Conservation (phyloP, 345 rosid genomes). For the Eucalyptus victrix region DNA sequence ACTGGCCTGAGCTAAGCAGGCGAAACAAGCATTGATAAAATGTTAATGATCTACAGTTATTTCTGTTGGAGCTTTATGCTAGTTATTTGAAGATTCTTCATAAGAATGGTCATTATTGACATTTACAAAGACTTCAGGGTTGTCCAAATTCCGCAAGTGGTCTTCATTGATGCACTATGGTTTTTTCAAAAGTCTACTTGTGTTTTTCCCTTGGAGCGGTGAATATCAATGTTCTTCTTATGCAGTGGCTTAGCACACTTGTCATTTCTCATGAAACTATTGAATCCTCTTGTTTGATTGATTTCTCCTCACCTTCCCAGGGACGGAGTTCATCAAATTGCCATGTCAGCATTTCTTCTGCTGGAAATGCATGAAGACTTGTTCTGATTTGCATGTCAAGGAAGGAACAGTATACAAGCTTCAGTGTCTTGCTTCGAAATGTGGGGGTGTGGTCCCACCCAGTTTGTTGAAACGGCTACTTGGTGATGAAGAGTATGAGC, state of each 20-base stretch:
- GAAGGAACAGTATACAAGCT: conserved; percentile 78
- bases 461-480: conserved; percentile 52
- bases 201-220: neutral
- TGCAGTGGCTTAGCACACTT: neutral
- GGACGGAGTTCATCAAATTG: conserved; percentile 53
- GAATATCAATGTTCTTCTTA: neutral
- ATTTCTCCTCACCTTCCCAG: conserved; percentile 6
- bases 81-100: neutral
- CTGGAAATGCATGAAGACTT: conserved; percentile 65
- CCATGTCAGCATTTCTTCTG: conserved; percentile 89
- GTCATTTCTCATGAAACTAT: neutral
- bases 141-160: neutral
- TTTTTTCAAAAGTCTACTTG: neutral
- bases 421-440: conserved; percentile 61
- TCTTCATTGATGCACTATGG: neutral
- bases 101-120: neutral
- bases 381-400: conserved; percentile 44
- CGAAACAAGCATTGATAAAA: neutral
- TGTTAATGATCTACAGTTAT: neutral
- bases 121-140: neutral
- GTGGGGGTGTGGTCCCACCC: conserved; percentile 62
- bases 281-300: neutral
- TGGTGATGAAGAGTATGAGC: conserved; percentile 53
- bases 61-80: neutral
- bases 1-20: neutral